Percentiles rank a stretch among this genome's conserved stretches.
Conservation (phyloP, 2,329 filamentous ascomycete genomes). For the Mycosphaerella arachidis region DNA sequence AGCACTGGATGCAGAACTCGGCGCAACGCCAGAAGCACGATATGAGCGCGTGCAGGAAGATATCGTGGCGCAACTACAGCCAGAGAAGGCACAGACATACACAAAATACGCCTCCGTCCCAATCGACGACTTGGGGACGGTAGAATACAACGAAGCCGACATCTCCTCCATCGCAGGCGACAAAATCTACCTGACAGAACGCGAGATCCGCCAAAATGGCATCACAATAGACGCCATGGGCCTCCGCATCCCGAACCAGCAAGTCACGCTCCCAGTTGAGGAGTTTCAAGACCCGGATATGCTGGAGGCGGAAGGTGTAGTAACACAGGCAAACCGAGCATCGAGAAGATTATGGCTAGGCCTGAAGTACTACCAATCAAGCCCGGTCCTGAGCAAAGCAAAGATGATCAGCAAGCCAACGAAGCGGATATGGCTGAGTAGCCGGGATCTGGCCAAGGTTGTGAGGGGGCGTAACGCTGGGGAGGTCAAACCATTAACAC, state of each 20-base stretch:
- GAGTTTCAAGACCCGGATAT: conserved; percentile 26
- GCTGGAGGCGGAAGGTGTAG: conserved; percentile 28
- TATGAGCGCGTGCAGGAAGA: conserved; percentile 8
- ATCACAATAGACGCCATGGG: conserved; percentile 31
- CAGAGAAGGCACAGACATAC: conserved; percentile 9
- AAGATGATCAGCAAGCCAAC: conserved; percentile 68
- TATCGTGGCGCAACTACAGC: conserved; percentile 9
- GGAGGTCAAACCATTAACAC: conserved; percentile 66
- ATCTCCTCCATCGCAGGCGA: conserved; percentile 15
- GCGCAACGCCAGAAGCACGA: conserved; percentile 9
- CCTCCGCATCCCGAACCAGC: conserved; percentile 26
- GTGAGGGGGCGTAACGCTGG: conserved; percentile 63
- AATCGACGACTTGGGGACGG: conserved; percentile 14
- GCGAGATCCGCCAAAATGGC: conserved; percentile 27
- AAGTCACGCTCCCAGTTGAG: conserved; percentile 23
- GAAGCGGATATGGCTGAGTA: conserved; percentile 63
- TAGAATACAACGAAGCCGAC: conserved; percentile 15
- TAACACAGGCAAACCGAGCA: conserved; percentile 58
- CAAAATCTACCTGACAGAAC: conserved; percentile 15
- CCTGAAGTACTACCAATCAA: conserved; percentile 81
- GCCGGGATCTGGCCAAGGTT: conserved; percentile 59
- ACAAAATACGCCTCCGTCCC: conserved; percentile 12
- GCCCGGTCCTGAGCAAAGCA: conserved; percentile 69
- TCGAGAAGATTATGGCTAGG: conserved; percentile 78
- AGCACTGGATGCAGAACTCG: conserved; percentile 9